Evolutionary conservation across 345 rosid genomes (phyloP).

Genomic region (Turritis glabra): DNA sequence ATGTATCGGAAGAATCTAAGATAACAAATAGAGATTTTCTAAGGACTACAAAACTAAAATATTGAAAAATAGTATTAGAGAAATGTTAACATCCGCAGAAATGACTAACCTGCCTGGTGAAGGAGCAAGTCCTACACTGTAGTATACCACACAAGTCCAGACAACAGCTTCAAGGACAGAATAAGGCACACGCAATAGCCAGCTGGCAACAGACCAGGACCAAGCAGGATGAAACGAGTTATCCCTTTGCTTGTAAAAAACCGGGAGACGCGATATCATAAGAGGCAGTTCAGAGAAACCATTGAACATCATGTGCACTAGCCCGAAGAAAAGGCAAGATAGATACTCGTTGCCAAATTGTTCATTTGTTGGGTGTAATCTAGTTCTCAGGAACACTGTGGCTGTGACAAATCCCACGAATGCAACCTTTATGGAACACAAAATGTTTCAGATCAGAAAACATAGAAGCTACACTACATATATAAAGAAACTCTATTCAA

Average conservation of each 20-base stretch:
- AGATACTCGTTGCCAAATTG: constrained; percentile 65
- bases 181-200: constrained; percentile 83
- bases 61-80: not conserved
- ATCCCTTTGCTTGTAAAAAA: constrained; percentile 89
- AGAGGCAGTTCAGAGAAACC: constrained; percentile 86
- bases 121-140: constrained; percentile 84
- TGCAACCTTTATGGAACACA: constrained; percentile 56
- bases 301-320: constrained; percentile 89
- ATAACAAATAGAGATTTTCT: not conserved
- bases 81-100: not conserved
- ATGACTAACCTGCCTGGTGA: constrained; percentile 66
- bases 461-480: not conserved
- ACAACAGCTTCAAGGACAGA: constrained; percentile 81
- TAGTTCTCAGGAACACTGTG: constrained; percentile 72
- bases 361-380: constrained; percentile 81
- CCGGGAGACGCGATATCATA: constrained; percentile 82
- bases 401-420: constrained; percentile 82
- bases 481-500: not conserved
- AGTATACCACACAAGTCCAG: constrained; percentile 84
- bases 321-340: constrained; percentile 78
- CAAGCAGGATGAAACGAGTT: constrained; percentile 92
- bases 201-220: constrained; percentile 83
- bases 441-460: constrained; percentile 15
- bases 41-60: not conserved
- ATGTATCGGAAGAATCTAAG: constrained; percentile 79